These are phyloP conservation scores for Phytopythium sindhum DNA, from an alignment of 352 stramenopile genomes.

Conservation along the genomic window DNA sequence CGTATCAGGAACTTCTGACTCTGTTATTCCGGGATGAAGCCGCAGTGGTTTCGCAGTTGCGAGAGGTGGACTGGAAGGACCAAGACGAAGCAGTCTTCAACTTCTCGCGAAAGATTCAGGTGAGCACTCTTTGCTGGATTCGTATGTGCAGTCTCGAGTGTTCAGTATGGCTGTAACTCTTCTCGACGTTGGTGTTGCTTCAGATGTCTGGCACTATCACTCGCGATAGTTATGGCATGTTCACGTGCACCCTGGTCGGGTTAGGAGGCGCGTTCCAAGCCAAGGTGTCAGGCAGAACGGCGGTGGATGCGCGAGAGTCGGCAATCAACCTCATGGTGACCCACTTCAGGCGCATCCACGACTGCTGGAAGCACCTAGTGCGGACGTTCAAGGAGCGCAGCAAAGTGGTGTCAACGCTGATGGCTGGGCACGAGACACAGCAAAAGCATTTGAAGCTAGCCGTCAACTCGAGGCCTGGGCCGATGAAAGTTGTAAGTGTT, in stretches of 20 bases:
- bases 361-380: slow-evolving; percentile 47
- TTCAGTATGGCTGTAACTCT: slow-evolving; percentile 9
- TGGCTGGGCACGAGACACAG: slow-evolving; percentile 67
- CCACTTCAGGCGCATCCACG: slow-evolving; percentile 36
- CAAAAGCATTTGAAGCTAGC: slow-evolving; percentile 25
- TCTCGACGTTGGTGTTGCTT: slow-evolving; percentile 7
- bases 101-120: slow-evolving; percentile 22
- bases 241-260: slow-evolving; percentile 33
- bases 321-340: slow-evolving; percentile 27
- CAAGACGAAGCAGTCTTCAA: slow-evolving; percentile 12
- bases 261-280: slow-evolving; percentile 32
- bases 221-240: slow-evolving; percentile 8
- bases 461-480: slow-evolving; percentile 3
- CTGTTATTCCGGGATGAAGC: slow-evolving; percentile 46
- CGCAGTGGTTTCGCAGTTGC: not conserved
- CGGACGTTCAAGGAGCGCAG: slow-evolving; percentile 44
- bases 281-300: slow-evolving; percentile 20
- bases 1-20: slow-evolving; percentile 61
- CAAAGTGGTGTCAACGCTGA: slow-evolving; percentile 47
- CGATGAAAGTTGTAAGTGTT: not conserved
- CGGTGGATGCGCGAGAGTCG: slow-evolving; percentile 31
- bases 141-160: not conserved
- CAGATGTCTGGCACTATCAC: slow-evolving; percentile 24
- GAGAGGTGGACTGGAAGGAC: slow-evolving; percentile 38
- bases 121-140: slow-evolving; percentile 6